Evolutionary conservation across 2,329 filamentous ascomycete species (phyloP), one percentile per base, ranked within the genome.

Genomic region (Fusarium buxicola): DNA sequence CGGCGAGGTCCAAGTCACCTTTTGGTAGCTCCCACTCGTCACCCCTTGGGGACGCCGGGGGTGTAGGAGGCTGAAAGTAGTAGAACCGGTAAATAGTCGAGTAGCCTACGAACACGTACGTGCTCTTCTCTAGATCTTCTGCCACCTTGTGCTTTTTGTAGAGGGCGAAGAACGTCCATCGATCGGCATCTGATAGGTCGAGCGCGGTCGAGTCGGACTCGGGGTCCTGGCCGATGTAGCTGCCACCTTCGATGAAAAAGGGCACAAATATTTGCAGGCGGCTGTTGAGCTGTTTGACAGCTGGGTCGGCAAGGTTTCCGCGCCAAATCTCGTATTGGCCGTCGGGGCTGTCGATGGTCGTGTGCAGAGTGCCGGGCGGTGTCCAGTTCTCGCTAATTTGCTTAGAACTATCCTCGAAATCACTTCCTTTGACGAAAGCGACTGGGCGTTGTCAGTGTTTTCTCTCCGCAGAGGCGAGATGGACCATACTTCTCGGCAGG

Each of bases 201-300:
- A 73, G 83, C 56, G 92, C 85, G 13, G 86, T 84, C 46, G 92
- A 87, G 3, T 81, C 76, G 5, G 77, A 77, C 5, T 82, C 75
- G 2, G 67, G 69, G 27, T 80, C 74, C 31, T 80, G 72, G 9
- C 79, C 86, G 40, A 97, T 88, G 32, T 87, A 87, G 5, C 87
- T 91, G n/a, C 94, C 95, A 25, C 92, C 95, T 75, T 99, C 96
- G 60, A 99, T 97, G 75, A 93, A 96, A 58, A 98, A 82, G 13
- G 92, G 87, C 6, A 94, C 86, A 31, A 96, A 81, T 52, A 97
- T 87, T 77, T 97, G 93, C 64, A 96, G 86, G 48, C 94, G 92
- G 60, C 87, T 87, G 70, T 97, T 82, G 34, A 97, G 80, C 69
- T 89, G 84, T 71, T 86, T 85, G 36, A 96, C 87, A 13, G 82